Percentiles rank a stretch among this genome's conserved stretches.
These are phyloP conservation scores for Santalum album DNA, from an alignment of 164 flowering plant species.

Conservation along the genomic window DNA sequence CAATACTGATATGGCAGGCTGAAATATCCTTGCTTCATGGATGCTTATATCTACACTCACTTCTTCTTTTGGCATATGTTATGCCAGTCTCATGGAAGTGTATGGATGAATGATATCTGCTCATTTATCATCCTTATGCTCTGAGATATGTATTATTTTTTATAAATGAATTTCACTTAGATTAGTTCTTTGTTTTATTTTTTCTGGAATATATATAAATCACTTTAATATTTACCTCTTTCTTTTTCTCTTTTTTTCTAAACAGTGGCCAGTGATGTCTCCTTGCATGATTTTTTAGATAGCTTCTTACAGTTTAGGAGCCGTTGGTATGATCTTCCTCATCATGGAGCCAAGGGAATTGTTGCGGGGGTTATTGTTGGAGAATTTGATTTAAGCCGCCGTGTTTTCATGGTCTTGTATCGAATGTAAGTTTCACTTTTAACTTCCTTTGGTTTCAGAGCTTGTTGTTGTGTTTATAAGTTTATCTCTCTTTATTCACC, in stretches of 20 bases:
- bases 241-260: background rate
- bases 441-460: background rate
- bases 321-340: constrained; percentile 97
- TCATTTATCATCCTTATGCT: too few species aligned
- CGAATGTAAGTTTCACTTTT: constrained; percentile 56
- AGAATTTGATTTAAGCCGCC: constrained; percentile 74
- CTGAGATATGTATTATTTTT: too few species aligned
- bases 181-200: too few species aligned
- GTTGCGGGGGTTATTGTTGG: constrained; percentile 96
- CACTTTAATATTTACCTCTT: background rate
- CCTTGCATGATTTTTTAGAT: constrained; percentile 78
- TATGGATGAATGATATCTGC: too few species aligned
- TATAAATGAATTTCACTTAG: too few species aligned
- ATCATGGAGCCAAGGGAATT: constrained; percentile 61
- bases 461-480: background rate
- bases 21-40: too few species aligned
- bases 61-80: too few species aligned
- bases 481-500: too few species aligned
- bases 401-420: constrained; percentile 83
- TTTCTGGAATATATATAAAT: too few species aligned
- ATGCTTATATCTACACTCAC: too few species aligned
- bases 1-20: too few species aligned
- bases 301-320: constrained; percentile 83
- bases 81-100: too few species aligned
- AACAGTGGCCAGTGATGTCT: constrained; percentile 69